These are phyloP conservation scores for Torrubiellomyces zombiae DNA, from an alignment of 2,329 filamentous ascomycete genomes.

Conservation along the genomic window DNA sequence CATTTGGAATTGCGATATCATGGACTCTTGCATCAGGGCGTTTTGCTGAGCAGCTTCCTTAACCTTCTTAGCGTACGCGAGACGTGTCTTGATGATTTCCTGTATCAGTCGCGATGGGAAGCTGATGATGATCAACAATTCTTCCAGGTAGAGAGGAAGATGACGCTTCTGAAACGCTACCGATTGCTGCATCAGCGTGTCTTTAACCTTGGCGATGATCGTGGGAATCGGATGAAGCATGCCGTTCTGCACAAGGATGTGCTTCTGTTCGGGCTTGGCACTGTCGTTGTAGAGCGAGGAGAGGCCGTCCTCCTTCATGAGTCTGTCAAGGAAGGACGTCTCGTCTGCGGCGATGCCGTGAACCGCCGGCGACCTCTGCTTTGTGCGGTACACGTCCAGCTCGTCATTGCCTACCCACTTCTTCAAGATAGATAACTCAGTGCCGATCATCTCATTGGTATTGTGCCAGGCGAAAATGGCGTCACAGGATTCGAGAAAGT, in stretches of 20 bases:
- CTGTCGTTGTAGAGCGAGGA: conserved; percentile 74
- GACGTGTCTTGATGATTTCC: conserved; percentile 83
- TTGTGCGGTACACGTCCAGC: conserved; percentile 71
- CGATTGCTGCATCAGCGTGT: conserved; percentile 74
- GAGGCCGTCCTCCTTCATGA: conserved; percentile 89
- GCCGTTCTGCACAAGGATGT: conserved; percentile 37
- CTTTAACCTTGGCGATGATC: conserved; percentile 87
- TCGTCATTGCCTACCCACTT: conserved; percentile 96
- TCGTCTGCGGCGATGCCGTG: conserved; percentile 69
- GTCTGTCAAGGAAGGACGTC: conserved; percentile 80
- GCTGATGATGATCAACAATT: conserved; percentile 88
- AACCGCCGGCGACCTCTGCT: conserved; percentile 43
- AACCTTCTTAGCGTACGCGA: conserved; percentile 87
- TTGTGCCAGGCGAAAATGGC: conserved; percentile 94
- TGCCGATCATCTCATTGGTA: conserved; percentile 90
- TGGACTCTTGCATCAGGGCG: conserved; percentile 87
- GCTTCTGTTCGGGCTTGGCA: conserved; percentile 26
- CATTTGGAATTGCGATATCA: conserved; percentile 94
- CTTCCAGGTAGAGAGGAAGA: conserved; percentile 89
- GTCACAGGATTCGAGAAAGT: conserved; percentile 70
- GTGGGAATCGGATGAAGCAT: conserved; percentile 71
- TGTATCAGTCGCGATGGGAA: conserved; percentile 92
- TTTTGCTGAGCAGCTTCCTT: conserved; percentile 88
- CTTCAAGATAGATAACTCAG: conserved; percentile 76
- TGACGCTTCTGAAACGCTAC: conserved; percentile 75